Conservation (phyloP, 2,329 filamentous ascomycete genomes). For the Hypomyces rosellus region DNA sequence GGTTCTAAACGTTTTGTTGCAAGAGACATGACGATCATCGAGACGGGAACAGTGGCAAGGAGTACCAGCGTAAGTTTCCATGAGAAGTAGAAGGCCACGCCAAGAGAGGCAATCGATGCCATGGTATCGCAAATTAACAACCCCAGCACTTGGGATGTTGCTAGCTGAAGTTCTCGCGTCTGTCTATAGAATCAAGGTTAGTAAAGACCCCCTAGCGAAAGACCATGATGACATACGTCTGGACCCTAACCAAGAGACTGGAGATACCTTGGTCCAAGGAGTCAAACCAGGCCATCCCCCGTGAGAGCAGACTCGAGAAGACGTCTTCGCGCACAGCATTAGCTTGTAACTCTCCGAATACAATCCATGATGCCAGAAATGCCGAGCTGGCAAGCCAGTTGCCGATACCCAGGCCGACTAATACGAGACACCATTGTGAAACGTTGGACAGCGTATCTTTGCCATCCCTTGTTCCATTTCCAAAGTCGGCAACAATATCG, state of each 20-base stretch:
- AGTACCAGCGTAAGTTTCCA: slow-evolving; percentile 82
- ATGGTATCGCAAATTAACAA: slow-evolving; percentile 58
- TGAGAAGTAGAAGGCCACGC: slow-evolving; percentile 69
- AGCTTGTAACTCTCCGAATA: slow-evolving; percentile 77
- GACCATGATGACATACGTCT: slow-evolving; percentile 53
- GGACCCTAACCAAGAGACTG: slow-evolving; percentile 63
- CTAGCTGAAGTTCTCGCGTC: slow-evolving; percentile 72
- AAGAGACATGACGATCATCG: slow-evolving; percentile 52
- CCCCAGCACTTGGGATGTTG: slow-evolving; percentile 74
- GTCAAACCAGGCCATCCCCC: slow-evolving; percentile 80
- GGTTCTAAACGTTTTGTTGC: slow-evolving; percentile 56
- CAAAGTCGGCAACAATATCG: slow-evolving; percentile 61
- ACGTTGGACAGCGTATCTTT: slow-evolving; percentile 49
- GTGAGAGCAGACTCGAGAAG: slow-evolving; percentile 63
- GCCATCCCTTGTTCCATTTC: slow-evolving; percentile 43
- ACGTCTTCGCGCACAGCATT: slow-evolving; percentile 55
- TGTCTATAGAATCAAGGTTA: slow-evolving; percentile 47
- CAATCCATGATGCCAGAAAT: slow-evolving; percentile 65
- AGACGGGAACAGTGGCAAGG: slow-evolving; percentile 64
- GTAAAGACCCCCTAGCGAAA: neutral
- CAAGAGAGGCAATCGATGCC: slow-evolving; percentile 59
- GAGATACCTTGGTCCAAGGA: slow-evolving; percentile 62
- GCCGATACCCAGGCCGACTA: slow-evolving; percentile 56
- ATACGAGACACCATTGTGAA: slow-evolving; percentile 52
- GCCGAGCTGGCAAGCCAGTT: slow-evolving; percentile 62